phyloP scores from a whole-genome alignment of 2,329 filamentous ascomycete species.

The Trichoderma atrobrunneum region DNA sequence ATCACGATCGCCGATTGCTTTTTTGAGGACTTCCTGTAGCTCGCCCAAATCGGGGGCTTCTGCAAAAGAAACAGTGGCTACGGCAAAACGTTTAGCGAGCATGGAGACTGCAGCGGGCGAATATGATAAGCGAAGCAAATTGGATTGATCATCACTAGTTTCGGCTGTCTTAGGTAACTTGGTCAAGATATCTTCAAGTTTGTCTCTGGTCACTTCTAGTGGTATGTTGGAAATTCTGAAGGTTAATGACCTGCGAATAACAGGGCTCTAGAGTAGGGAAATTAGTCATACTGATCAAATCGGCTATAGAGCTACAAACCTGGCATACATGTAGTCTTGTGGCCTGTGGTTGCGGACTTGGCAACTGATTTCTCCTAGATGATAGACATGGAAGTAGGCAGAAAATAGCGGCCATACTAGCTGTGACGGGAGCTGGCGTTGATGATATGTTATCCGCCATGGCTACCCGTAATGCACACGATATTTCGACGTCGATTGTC shows the following conservation, averaged over 20 bases:
- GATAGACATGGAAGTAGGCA: background rate
- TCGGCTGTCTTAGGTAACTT: background rate
- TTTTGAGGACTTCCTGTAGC: background rate
- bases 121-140: background rate
- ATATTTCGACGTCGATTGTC: background rate
- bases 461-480: background rate
- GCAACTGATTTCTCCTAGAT: background rate
- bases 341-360: background rate
- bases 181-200: background rate
- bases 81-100: background rate
- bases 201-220: background rate
- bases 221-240: constrained; percentile 13
- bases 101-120: background rate
- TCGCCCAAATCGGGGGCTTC: background rate
- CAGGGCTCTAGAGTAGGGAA: background rate
- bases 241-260: background rate
- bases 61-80: background rate
- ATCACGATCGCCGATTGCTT: background rate
- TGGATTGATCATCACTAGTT: background rate
- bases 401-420: background rate
- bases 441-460: background rate
- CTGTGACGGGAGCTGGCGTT: background rate
- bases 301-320: background rate
- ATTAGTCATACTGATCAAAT: background rate
- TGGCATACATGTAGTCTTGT: background rate